Evolutionary conservation across 768 basidiomycete genomes (phyloP), one percentile per base, ranked within the genome.

Genomic region (Hericium rajendrae): DNA sequence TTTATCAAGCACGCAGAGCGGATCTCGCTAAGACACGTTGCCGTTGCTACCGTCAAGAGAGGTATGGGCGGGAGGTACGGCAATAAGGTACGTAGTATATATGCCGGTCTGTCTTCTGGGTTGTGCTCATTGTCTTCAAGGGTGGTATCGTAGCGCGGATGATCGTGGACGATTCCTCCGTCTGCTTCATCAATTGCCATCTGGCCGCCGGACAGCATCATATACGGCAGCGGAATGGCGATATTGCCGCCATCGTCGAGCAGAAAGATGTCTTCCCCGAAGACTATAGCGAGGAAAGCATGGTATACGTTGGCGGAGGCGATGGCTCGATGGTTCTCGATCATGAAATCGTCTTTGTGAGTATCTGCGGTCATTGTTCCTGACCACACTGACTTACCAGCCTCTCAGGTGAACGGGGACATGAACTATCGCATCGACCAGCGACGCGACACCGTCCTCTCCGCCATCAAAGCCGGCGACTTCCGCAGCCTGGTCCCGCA

Each of bases 351-450:
- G 91, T 94, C 56, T 84, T 97, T 55, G 87, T 94, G 66, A 68
- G 85, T 80, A 10, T 15, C 20, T 52, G 13, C 57, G 26, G 26
- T 37, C 9, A 18, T 38, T 24, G 24, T 9, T 48, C 0, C 57
- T 13, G n/a, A 32, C 12, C 22, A 16, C 15, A 16, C 28, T 11
- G 15, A 13, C 48, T 22, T 55, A 20, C 55, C 10, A 26, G 28
- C 18, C 22, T 1, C 48, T 9, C 57, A 92, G 90, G 70, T 94
- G 51, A 91, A 86, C 59, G 95, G 95, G 0, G 95, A 98, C 70
- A 79, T 99, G 73, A 99, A 99, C 72, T 99, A 97, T 68, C 92
- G 95, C 48, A 94, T 98, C 62, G 94, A 98, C 70, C 85, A 89
- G 65, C 84, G 93, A 1, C 80, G 95, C 24, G 94, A 97, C 22